Percentiles rank a stretch among this genome's conserved stretches.
phyloP scores from a whole-genome alignment of 768 basidiomycete genomes.

The Mycena olivaceomarginata region DNA sequence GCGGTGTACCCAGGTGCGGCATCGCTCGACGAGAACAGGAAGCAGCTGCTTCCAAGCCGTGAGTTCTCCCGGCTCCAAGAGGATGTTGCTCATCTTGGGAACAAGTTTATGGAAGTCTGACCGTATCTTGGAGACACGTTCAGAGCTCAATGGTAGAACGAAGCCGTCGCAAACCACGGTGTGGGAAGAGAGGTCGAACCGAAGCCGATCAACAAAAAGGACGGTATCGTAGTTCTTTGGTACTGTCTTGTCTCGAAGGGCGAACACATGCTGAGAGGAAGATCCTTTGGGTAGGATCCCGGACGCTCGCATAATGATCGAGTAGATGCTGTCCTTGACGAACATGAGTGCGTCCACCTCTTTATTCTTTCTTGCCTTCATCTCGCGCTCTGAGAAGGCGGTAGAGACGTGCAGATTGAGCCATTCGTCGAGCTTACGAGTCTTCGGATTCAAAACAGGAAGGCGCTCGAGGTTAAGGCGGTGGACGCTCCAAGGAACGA shows the following conservation, averaged over 20 bases:
- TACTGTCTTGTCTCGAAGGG: conserved; percentile 47
- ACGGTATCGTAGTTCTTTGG: conserved; percentile 57
- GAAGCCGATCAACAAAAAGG: conserved; percentile 67
- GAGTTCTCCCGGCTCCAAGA: conserved; percentile 57
- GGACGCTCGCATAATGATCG: conserved; percentile 50
- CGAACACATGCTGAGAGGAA: conserved; percentile 41
- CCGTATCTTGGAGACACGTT: no score
- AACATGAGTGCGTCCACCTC: conserved; percentile 56
- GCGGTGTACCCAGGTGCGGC: conserved; percentile 72
- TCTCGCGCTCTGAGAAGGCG: conserved; percentile 51
- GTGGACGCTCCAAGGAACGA: conserved; percentile 57
- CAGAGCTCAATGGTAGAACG: conserved; percentile 63
- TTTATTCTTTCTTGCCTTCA: conserved; percentile 57
- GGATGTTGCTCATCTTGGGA: conserved; percentile 41
- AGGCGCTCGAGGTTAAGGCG: conserved; percentile 55
- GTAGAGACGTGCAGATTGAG: conserved; percentile 48
- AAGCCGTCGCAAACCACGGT: conserved; percentile 72
- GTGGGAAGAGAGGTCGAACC: conserved; percentile 69
- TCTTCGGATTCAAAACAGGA: conserved; percentile 49
- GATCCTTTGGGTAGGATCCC: conserved; percentile 46
- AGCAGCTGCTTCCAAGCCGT: conserved; percentile 71
- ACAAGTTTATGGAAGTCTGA: no score
- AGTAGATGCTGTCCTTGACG: conserved; percentile 56
- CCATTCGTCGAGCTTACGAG: conserved; percentile 49
- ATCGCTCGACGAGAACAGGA: conserved; percentile 71